Evolutionary conservation across 106 monocot species (phyloP), one percentile per base, ranked within the genome.

Genomic region (Apostasia ramifera): DNA sequence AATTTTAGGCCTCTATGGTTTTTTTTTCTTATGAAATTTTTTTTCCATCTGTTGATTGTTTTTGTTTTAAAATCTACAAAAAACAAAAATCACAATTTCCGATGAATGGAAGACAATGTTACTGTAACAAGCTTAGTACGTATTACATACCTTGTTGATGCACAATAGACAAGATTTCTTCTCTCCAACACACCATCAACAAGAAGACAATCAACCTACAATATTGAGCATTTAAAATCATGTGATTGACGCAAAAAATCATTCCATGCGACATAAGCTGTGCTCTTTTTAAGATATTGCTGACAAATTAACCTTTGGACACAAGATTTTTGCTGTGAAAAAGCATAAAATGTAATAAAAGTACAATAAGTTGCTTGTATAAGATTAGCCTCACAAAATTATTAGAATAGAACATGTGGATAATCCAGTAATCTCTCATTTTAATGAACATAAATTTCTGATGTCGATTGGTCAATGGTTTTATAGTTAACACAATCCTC

Each of bases 111-210:
- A 66, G 15, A 41, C 42, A 73, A 69, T 41, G 40, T 12, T 44
- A 26, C 40, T n/a, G 15, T n/a, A 13, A 56, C 44, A 46, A 47
- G 40, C 11, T 6, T 2, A 10, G 48, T 55, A 59, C 52, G 40
- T 59, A 68, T 26, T 39, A 64, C 56, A 68, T 82, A 98, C 98
- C 98, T 98, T 43, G 98, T 98, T 71, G 93, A 93, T 70, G 98
- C 98, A 88, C 93, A 93, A 70, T 93, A 98, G 1, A 98, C 93
- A 66, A 98, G 98, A 81, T 98, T 98, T 70, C 87, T 83, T 88
- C 75, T 98, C 54, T 93, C 98, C 78, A 98, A 77, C 3, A 98
- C 98, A 26, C 98, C 98, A 78, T 90, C 93, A 4, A 93, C 84
- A 39, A 79, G 86, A 14, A 98, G 81, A 69, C 98, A 98, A 66